Evolutionary conservation across 2,329 filamentous ascomycete species (phyloP), one percentile per base, ranked within the genome.

Genomic region (Torrubiellomyces zombiae): DNA sequence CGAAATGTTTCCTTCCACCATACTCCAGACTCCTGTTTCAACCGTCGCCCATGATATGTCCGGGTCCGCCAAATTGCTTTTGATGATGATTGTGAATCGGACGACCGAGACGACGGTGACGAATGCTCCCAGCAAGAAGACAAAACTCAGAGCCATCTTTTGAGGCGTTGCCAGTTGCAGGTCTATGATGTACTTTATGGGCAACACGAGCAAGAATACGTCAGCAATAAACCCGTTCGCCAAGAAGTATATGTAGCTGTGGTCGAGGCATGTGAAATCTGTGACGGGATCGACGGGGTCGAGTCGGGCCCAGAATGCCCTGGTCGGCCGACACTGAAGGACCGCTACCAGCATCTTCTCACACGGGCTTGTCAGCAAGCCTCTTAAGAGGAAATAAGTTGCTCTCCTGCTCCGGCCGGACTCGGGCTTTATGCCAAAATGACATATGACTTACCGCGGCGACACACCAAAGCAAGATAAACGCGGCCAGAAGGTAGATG

Each of bases 141-240:
- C 33, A 5, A 31, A 33, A 3, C 27, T 29, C 3, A 47, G 29
- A 3, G 34, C 38, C 9, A 42, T 3, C 19, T 42, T 46, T 13
- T 42, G 37, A 1, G 28, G 20, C 9, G 14, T 26, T 1, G 36
- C 38, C 18, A 48, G 31, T 15, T 38, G 32, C 4, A 50, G 28
- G 9, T 26, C 34, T 23, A 35, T 43, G 9, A 48, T 32, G 14
- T 42, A 36, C 3, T 40, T 41, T 2, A 45, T 27, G 2, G 46
- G 46, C 1, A 48, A 25, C 2, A 32, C 11, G 9, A 49, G 32
- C 12, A 47, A 39, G 7, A 42, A 11, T 2, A 40, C 21, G 15
- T 48, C 42, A 3, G 40, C 40, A 4, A 38, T 28, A 11, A 47
- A 40, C 3, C 38, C 34, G 22, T 45, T 47, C 3, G 32, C 35